These are phyloP conservation scores for Puccinia polysora DNA, from an alignment of 1,284 basidiomycete species.

Conservation along the genomic window DNA sequence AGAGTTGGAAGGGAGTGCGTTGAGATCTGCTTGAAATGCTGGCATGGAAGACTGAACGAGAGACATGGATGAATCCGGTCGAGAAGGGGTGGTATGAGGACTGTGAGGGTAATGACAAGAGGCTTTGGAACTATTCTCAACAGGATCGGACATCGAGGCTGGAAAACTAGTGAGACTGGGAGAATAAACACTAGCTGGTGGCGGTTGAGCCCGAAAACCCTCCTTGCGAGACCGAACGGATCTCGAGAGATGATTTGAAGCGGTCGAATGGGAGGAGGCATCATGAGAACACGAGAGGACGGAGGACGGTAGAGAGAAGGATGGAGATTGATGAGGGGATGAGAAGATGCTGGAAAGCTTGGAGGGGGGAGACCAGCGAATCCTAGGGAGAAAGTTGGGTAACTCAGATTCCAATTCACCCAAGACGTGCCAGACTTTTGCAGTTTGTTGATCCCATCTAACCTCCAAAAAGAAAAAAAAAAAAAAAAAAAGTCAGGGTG, in stretches of 20 bases:
- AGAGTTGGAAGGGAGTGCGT: not conserved
- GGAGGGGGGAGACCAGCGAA: constrained; percentile 28
- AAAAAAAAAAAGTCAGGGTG: not conserved
- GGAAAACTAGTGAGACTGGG: not conserved
- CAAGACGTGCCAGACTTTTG: constrained; percentile 26
- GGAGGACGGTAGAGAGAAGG: not conserved
- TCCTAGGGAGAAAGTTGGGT: constrained; percentile 25
- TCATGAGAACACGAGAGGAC: not conserved
- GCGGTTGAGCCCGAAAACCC: not conserved
- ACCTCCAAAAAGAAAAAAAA: not conserved
- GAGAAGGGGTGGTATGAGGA: not conserved
- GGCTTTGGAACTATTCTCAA: constrained; percentile 8
- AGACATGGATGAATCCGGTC: not conserved
- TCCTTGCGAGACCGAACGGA: constrained; percentile 28
- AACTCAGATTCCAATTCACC: constrained; percentile 20
- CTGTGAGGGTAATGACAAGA: not conserved
- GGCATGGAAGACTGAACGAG: not conserved
- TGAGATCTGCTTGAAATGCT: too few relatives aligned
- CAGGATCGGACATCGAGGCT: not conserved
- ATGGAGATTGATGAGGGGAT: not conserved
- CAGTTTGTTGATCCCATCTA: constrained; percentile 40
- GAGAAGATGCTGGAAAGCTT: not conserved
- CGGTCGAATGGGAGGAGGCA: constrained; percentile 7
- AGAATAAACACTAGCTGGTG: not conserved
- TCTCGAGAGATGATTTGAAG: constrained; percentile 3